Evolutionary conservation across 257 asterid genomes (phyloP).

Genomic region (Osmanthus fragrans): DNA sequence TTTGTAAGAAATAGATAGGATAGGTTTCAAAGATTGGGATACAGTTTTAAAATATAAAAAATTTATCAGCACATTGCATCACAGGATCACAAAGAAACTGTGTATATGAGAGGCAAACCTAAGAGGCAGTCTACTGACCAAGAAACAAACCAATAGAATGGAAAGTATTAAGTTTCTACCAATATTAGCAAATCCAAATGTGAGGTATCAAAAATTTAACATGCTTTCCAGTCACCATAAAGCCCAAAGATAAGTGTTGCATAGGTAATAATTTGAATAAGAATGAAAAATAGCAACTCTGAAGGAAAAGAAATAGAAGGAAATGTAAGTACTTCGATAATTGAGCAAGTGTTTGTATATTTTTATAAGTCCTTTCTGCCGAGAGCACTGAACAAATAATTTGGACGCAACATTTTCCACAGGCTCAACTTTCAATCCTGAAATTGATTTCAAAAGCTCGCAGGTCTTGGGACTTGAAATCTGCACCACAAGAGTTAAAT

Average conservation of each 20-base stretch:
- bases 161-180: background rate
- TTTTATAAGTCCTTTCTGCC: constrained; percentile 93
- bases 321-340: constrained; percentile 68
- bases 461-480: constrained; percentile 87
- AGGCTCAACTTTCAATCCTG: constrained; percentile 90
- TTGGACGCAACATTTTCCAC: constrained; percentile 88
- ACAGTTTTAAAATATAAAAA: background rate
- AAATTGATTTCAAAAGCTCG: constrained; percentile 79
- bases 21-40: constrained; percentile 1
- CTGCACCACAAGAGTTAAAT: constrained; percentile 42
- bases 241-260: background rate
- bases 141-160: background rate
- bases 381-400: constrained; percentile 96
- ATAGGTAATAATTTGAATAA: background rate
- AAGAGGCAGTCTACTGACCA: background rate
- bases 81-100: background rate
- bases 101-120: background rate
- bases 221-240: background rate
- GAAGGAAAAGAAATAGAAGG: constrained; percentile 10
- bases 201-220: background rate
- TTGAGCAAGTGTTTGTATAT: constrained; percentile 94
- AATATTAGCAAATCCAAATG: background rate
- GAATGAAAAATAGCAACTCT: constrained; percentile 1
- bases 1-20: constrained; percentile 24
- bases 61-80: background rate